phyloP scores from a whole-genome alignment of 2,329 filamentous ascomycete species.

The Thermothelomyces thermophilus region DNA sequence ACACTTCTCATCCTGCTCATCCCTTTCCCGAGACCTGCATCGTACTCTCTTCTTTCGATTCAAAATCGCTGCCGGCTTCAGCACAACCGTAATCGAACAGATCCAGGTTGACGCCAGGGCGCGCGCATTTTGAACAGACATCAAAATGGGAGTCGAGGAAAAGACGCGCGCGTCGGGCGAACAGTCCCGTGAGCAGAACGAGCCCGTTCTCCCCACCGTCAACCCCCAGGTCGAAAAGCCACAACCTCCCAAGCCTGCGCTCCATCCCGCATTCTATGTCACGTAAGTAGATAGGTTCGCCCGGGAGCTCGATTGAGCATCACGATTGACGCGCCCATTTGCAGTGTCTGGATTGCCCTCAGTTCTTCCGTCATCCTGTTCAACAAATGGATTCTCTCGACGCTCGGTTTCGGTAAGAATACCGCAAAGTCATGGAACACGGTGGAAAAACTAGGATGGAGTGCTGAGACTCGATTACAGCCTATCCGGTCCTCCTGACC shows the following conservation, averaged over 20 bases:
- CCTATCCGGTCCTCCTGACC: slow-evolving; percentile 73
- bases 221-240: slow-evolving; percentile 70
- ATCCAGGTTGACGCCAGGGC: not conserved
- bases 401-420: slow-evolving; percentile 69
- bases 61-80: slow-evolving; percentile 15
- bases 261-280: slow-evolving; percentile 85
- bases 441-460: not conserved
- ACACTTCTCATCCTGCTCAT: slow-evolving; percentile 2
- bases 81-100: slow-evolving; percentile 8
- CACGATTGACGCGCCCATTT: slow-evolving; percentile 8
- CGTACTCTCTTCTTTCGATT: slow-evolving; percentile 2
- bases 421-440: not conserved
- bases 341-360: slow-evolving; percentile 82
- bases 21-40: slow-evolving; percentile 7
- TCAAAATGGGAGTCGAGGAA: slow-evolving; percentile 61
- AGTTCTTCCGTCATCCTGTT: slow-evolving; percentile 95
- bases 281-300: slow-evolving; percentile 51
- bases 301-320: not conserved
- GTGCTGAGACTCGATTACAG: slow-evolving; percentile 36
- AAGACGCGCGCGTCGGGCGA: slow-evolving; percentile 82
- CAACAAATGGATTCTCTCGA: slow-evolving; percentile 98
- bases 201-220: slow-evolving; percentile 67
- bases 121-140: not conserved
- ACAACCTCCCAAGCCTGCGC: slow-evolving; percentile 52
- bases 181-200: slow-evolving; percentile 52